These are phyloP conservation scores for Lecanicillium sp. DNA, from an alignment of 2,329 filamentous ascomycete species.

Conservation along the genomic window DNA sequence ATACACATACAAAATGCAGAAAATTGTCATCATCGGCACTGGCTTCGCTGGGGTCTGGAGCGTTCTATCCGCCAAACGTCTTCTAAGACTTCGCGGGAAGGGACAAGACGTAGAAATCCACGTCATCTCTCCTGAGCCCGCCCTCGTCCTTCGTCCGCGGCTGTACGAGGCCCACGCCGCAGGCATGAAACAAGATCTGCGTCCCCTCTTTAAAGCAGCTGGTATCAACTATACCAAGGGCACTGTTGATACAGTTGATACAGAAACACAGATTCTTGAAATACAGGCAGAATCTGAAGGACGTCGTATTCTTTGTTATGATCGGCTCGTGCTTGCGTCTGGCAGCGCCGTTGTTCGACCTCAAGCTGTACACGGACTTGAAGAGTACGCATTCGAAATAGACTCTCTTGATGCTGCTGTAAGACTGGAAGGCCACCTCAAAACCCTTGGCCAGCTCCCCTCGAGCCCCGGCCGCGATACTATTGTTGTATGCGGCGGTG, in stretches of 20 bases:
- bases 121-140: constrained; percentile 23
- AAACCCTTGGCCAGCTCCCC: constrained; percentile 15
- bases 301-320: constrained; percentile 15
- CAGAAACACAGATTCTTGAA: constrained; percentile 10
- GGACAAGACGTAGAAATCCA: constrained; percentile 17
- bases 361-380: constrained; percentile 18
- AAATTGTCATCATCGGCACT: constrained; percentile 20
- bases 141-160: constrained; percentile 23
- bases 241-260: constrained; percentile 14
- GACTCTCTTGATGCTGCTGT: constrained; percentile 20
- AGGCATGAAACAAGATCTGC: constrained; percentile 15
- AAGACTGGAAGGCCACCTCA: constrained; percentile 21
- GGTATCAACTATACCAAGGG: constrained; percentile 19
- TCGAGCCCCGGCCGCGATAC: constrained; percentile 21
- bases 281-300: constrained; percentile 7
- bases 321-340: constrained; percentile 26
- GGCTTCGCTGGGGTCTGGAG: constrained; percentile 29
- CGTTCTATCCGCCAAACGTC: constrained; percentile 24
- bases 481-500: constrained; percentile 23
- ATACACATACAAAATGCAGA: not conserved
- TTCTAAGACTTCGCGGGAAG: constrained; percentile 16
- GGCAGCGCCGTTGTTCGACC: constrained; percentile 25
- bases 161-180: constrained; percentile 24
- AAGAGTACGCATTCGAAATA: constrained; percentile 24
- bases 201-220: constrained; percentile 17